Base-by-base conservation (phyloP, 495 filamentous ascomycete genomes). In the Talaromyces trachyspermus region DNA sequence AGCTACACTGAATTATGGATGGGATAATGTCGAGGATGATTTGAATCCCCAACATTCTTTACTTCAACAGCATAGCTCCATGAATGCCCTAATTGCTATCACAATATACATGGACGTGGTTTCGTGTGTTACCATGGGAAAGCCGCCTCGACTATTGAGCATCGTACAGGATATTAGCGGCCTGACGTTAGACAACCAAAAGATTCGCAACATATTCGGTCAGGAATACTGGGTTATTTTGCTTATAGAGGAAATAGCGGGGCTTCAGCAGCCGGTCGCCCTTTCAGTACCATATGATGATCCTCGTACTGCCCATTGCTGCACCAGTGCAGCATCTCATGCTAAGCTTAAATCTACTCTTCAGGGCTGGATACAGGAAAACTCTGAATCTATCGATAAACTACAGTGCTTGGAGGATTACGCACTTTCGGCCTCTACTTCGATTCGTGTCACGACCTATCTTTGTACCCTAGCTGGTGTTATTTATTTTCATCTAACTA, bases 21-120 rank as follows among this genome's bases (percentile, higher is more conserved):
- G 35, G 35, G 35, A 38, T 9, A 22, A 38, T 38, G 18, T 38
- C 35, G 35, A 38, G 17, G 35, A 38, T 38, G 35, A 38, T 5
- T 4, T 38, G 22, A 11, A 38, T 38, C 35, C 35, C 7, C 17
- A 38, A 20, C 18, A 38, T 19, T 19, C 35, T 22, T 4, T 38
- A 20, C 17, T 22, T 38, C 35, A 38, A 38, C 17, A 38, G 12
- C 35, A 38, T 8, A 22, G 17, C 15, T 38, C 35, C 35, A 38
- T 38, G 35, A 38, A 38, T 22, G 35, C 35, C 1, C 6, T 38
- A 19, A 38, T 38, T 38, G 35, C 35, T 38, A 38, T 20, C 6
- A n/a, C 35, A 12, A 38, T 38, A 20, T 38, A 38, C 18, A 19
- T 38, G 35, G 35, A 38, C 9, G 35, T 38, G 18, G 5, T 38